Evolutionary conservation across 2,329 filamentous ascomycete species (phyloP).

Genomic region (Cytospora leucostoma): DNA sequence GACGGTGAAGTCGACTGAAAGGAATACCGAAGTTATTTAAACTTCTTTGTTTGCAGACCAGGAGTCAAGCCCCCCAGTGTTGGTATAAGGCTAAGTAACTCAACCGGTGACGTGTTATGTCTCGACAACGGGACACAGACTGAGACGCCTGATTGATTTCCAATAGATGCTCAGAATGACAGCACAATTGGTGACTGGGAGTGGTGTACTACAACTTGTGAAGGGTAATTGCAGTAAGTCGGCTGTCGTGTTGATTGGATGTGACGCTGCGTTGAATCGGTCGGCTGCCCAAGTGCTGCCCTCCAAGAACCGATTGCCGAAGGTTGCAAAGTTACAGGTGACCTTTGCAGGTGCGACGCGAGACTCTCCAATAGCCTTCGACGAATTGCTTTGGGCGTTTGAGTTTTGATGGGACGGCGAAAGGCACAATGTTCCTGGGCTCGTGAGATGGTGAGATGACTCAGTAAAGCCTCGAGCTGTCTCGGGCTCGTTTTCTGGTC

Average conservation of each 20-base stretch:
- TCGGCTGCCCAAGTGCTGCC: conserved; percentile 20
- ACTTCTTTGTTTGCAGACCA: not conserved
- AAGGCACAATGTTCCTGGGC: not conserved
- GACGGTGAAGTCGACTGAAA: not conserved
- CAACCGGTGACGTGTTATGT: conserved; percentile 19
- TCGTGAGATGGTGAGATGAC: not conserved
- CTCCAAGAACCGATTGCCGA: conserved; percentile 20
- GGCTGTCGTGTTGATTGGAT: conserved; percentile 16
- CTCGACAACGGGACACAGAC: conserved; percentile 16
- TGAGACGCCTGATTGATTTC: conserved; percentile 11
- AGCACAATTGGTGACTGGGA: conserved; percentile 15
- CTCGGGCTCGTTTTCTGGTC: not conserved
- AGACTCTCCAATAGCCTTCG: not conserved
- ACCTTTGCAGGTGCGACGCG: conserved; percentile 23
- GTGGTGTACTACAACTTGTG: conserved; percentile 19
- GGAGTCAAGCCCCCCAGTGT: not conserved
- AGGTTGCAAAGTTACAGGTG: conserved; percentile 20
- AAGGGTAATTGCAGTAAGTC: not conserved
- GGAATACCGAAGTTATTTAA: not conserved
- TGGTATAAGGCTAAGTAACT: not conserved
- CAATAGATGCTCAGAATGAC: conserved; percentile 1
- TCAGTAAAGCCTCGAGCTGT: not conserved
- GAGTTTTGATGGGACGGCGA: not conserved
- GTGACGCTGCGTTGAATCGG: conserved; percentile 16
- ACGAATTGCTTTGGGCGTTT: not conserved